These are phyloP conservation scores for Hydnomerulius pinastri DNA, from an alignment of 768 basidiomycete species.

Conservation along the genomic window DNA sequence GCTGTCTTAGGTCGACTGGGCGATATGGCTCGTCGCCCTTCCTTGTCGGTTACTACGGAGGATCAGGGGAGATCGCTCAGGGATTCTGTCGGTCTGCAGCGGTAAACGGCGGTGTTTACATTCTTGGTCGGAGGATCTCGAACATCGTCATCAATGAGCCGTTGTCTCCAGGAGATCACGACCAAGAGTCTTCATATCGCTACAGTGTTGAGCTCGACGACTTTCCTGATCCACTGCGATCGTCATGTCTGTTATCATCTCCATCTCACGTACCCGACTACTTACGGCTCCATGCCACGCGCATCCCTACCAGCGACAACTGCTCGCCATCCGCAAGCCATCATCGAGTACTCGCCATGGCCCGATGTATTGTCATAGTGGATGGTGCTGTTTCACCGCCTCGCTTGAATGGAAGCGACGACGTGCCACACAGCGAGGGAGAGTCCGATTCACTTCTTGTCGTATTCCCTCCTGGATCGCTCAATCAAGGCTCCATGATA, in stretches of 20 bases:
- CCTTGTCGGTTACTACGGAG: slow-evolving; percentile 94
- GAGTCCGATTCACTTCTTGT: slow-evolving; percentile 63
- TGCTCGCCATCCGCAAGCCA: background rate
- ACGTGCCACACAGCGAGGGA: slow-evolving; percentile 14
- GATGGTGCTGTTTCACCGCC: slow-evolving; percentile 32
- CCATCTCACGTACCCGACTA: slow-evolving; percentile 33
- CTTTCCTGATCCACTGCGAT: slow-evolving; percentile 58
- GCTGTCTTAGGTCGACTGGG: slow-evolving; percentile 77
- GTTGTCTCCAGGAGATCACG: slow-evolving; percentile 23
- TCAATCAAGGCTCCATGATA: slow-evolving; percentile 47
- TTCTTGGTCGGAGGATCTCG: slow-evolving; percentile 52
- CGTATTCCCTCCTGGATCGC: slow-evolving; percentile 71
- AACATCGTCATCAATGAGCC: slow-evolving; percentile 32
- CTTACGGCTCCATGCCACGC: slow-evolving; percentile 25
- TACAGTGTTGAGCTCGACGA: slow-evolving; percentile 58
- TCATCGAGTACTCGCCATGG: slow-evolving; percentile 30
- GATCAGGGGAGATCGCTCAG: slow-evolving; percentile 88
- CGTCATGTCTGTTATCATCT: slow-evolving; percentile 57
- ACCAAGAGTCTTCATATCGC: slow-evolving; percentile 7
- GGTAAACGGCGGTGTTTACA: slow-evolving; percentile 74
- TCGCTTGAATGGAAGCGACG: slow-evolving; percentile 29
- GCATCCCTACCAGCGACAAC: slow-evolving; percentile 10
- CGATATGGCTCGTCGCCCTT: slow-evolving; percentile 88
- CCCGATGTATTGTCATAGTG: slow-evolving; percentile 54
- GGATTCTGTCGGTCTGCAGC: slow-evolving; percentile 89